A percentile compares a stretch with the other conserved stretches of the same genome.
phyloP scores from a whole-genome alignment of 192 early-diverging fungal species.

The Coemansia sp. region DNA sequence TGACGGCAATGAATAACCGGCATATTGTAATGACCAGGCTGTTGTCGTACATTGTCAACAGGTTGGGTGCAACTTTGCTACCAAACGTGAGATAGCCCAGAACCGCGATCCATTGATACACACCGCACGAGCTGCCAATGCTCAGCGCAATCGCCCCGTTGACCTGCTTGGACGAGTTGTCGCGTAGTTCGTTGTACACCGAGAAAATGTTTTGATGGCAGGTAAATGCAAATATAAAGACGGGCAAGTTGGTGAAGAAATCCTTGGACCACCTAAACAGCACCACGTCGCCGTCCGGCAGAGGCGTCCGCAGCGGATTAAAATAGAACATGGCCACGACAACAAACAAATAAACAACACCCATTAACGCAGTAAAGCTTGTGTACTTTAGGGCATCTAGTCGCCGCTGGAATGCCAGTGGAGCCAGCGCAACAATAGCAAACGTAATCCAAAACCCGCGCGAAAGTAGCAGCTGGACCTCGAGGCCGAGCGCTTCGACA shows the following conservation, averaged over 20 bases:
- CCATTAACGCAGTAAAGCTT: constrained; percentile 78
- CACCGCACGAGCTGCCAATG: constrained; percentile 69
- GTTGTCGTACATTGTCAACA: constrained; percentile 64
- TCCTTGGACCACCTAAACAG: constrained; percentile 59
- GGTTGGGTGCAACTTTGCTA: constrained; percentile 73
- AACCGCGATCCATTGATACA: constrained; percentile 85
- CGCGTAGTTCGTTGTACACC: constrained; percentile 90
- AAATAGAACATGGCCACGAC: constrained; percentile 82
- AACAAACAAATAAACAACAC: constrained; percentile 81
- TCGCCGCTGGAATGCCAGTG: constrained; percentile 75
- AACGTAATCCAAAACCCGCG: constrained; percentile 85
- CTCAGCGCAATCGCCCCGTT: constrained; percentile 70
- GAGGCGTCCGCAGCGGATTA: constrained; percentile 59
- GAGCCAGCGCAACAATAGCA: constrained; percentile 68
- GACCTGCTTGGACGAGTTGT: constrained; percentile 74
- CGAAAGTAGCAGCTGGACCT: constrained; percentile 53
- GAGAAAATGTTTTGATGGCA: constrained; percentile 99
- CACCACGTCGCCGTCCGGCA: constrained; percentile 62
- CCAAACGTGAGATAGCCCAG: constrained; percentile 94
- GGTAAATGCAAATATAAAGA: constrained; percentile 99
- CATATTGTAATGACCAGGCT: constrained; percentile 74
- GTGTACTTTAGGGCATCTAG: constrained; percentile 92
- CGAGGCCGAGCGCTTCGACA: constrained; percentile 34
- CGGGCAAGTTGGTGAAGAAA: constrained; percentile 79
- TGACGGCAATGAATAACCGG: constrained; percentile 81